phyloP scores from a whole-genome alignment of 345 rosid genomes.

The Brassica napus region Da-Ae NC_063439.1:25982501-25983000 shows the following conservation, averaged over 20 bases:
- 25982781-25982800: neutral
- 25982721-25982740: slow-evolving; percentile 57
- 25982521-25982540: slow-evolving; percentile 42
- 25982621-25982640: slow-evolving; percentile 57
- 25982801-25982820: neutral
- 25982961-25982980: neutral
- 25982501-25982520: slow-evolving; percentile 48
- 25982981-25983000: neutral
- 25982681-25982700: neutral
- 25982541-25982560: slow-evolving; percentile 54
- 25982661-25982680: neutral
- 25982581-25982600: slow-evolving; percentile 53
- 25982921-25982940: neutral
- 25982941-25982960: neutral
- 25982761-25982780: slow-evolving; percentile 41
- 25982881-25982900: slow-evolving; percentile 47
- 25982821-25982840: neutral
- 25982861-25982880: slow-evolving; percentile 42
- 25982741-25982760: slow-evolving; percentile 78
- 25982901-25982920: slow-evolving; percentile 44
- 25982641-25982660: neutral
- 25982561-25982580: slow-evolving; percentile 55
- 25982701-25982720: slow-evolving; percentile 40
- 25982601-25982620: slow-evolving; percentile 70
- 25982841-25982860: slow-evolving; percentile 42